Evolutionary conservation across 768 basidiomycete genomes (phyloP).

Genomic region (Lactifluus pinguis): DNA sequence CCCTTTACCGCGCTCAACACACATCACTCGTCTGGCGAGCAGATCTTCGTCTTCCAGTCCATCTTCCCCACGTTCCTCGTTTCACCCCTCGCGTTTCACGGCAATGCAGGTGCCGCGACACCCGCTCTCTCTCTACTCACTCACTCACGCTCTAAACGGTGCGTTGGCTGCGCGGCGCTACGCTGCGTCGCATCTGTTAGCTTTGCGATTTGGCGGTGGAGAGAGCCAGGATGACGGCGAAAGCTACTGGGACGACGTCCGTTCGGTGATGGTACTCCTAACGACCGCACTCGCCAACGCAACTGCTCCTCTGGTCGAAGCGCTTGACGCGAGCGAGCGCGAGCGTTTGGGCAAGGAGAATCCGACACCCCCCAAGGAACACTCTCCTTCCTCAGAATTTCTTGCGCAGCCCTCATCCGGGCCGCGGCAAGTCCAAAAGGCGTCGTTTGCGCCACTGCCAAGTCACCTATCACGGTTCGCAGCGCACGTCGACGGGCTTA

Average conservation of each 20-base stretch:
- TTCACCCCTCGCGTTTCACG: constrained; percentile 50
- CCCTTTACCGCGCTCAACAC: constrained; percentile 20
- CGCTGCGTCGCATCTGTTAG: constrained; percentile 70
- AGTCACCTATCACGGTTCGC: constrained; percentile 61
- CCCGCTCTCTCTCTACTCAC: constrained; percentile 55
- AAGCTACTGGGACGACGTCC: constrained; percentile 75
- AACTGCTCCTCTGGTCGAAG: constrained; percentile 49
- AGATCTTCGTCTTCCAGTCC: constrained; percentile 10
- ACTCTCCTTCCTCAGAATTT: background rate
- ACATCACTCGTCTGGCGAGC: constrained; percentile 13
- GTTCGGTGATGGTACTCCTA: constrained; percentile 61
- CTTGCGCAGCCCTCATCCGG: background rate
- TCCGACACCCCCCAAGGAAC: constrained; percentile 29
- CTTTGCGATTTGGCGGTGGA: constrained; percentile 51
- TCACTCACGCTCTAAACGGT: constrained; percentile 53
- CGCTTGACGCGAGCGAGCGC: constrained; percentile 51
- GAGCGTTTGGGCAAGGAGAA: constrained; percentile 42
- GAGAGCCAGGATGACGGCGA: constrained; percentile 22
- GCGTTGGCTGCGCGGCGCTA: constrained; percentile 67
- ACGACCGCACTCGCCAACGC: constrained; percentile 61
- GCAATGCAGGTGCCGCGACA: constrained; percentile 50
- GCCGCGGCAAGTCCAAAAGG: constrained; percentile 2
- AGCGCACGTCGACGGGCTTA: constrained; percentile 62
- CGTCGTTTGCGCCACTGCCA: constrained; percentile 68
- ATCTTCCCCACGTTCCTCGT: constrained; percentile 19